Evolutionary conservation across 2,329 filamentous ascomycete species (phyloP).

Genomic region (Ceratocystis alfenasii): DNA sequence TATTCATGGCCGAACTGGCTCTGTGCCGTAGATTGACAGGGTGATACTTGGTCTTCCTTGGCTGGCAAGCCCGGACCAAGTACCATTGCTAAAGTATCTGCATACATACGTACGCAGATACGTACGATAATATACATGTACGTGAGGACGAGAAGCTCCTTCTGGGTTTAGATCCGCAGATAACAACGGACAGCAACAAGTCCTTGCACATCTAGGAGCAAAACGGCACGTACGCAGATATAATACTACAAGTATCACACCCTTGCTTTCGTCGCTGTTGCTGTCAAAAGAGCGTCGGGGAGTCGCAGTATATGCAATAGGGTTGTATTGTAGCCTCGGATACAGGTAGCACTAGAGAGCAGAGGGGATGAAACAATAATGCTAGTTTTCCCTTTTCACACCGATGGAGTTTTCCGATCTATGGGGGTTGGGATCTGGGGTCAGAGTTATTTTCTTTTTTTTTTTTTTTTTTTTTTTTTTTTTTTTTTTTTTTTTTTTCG

Average conservation of each 20-base stretch:
- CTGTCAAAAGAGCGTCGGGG: neutral
- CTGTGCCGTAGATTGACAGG: neutral
- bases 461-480: neutral
- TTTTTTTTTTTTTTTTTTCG: neutral
- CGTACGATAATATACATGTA: no score
- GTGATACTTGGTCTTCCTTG: neutral
- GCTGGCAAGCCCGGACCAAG: neutral
- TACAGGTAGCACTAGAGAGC: neutral
- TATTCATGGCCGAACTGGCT: neutral
- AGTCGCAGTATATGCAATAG: neutral
- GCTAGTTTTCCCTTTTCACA: neutral
- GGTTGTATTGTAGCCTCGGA: neutral
- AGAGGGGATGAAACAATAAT: no score
- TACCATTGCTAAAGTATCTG: neutral
- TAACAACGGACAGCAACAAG: neutral
- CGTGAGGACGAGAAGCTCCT: no score
- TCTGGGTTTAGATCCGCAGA: neutral
- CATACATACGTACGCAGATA: neutral
- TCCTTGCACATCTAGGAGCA: neutral
- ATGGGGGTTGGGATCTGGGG: neutral
- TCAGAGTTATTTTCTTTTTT: neutral
- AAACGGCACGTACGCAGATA: no score
- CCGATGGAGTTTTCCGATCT: constrained; percentile 1
- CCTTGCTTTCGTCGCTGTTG: no score
- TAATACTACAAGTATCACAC: no score